Evolutionary conservation across 1,284 basidiomycete species (phyloP).

Genomic region (Pseudozyma tsukubaensis): DNA sequence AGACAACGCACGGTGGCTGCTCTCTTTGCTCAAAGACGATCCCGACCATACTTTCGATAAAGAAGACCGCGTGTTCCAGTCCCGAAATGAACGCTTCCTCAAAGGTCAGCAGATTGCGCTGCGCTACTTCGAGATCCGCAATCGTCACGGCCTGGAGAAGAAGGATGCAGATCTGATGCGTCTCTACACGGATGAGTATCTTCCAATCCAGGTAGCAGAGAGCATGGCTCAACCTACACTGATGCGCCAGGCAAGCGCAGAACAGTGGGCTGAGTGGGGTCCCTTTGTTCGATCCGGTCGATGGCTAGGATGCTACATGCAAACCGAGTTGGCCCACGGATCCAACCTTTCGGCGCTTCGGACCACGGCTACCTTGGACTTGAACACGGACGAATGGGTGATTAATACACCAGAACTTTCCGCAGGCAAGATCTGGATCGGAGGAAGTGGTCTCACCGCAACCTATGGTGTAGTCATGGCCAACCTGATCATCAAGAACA

Average conservation of each 20-base stretch:
- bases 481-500: slow-evolving; percentile 48
- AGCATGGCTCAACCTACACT: slow-evolving; percentile 59
- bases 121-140: slow-evolving; percentile 56
- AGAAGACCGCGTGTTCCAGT: slow-evolving; percentile 50
- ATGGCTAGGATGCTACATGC: slow-evolving; percentile 59
- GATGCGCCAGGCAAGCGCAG: slow-evolving; percentile 45
- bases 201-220: slow-evolving; percentile 58
- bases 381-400: slow-evolving; percentile 43
- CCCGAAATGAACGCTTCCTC: slow-evolving; percentile 53
- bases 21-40: slow-evolving; percentile 48
- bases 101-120: slow-evolving; percentile 52
- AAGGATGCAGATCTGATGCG: slow-evolving; percentile 56
- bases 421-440: slow-evolving; percentile 59
- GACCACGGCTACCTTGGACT: slow-evolving; percentile 54
- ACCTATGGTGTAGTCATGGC: slow-evolving; percentile 60
- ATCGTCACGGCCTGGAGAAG: slow-evolving; percentile 52
- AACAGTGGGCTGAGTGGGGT: slow-evolving; percentile 58
- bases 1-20: slow-evolving; percentile 53
- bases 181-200: slow-evolving; percentile 56
- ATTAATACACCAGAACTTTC: slow-evolving; percentile 52
- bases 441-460: slow-evolving; percentile 54
- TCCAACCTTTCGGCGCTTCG: slow-evolving; percentile 55
- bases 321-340: slow-evolving; percentile 60
- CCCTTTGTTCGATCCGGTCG: slow-evolving; percentile 41
- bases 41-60: slow-evolving; percentile 55